Conservation (phyloP, 495 filamentous ascomycete genomes). For the Amphirosellinia nigrospora region DNA sequence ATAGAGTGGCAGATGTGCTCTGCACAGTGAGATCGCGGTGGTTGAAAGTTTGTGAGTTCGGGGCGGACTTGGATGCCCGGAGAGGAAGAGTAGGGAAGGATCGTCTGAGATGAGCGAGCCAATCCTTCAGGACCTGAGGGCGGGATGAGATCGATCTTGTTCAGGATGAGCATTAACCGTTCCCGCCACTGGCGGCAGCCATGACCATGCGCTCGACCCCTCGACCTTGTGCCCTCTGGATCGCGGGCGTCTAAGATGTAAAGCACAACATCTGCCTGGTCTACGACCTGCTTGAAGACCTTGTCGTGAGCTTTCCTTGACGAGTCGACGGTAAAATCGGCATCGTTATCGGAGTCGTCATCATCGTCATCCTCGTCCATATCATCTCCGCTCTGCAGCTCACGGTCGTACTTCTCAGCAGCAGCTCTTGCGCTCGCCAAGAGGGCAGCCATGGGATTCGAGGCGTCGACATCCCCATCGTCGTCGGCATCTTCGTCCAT, state of each 20-base stretch:
- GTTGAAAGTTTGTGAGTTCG: constrained; percentile 90
- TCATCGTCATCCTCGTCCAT: constrained; percentile 65
- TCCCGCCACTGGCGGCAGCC: constrained; percentile 80
- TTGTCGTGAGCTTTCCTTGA: constrained; percentile 92
- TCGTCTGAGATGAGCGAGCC: constrained; percentile 83
- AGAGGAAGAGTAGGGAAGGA: constrained; percentile 94
- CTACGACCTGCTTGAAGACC: constrained; percentile 93
- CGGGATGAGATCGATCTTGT: constrained; percentile 96
- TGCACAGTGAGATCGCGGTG: constrained; percentile 88
- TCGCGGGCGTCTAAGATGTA: constrained; percentile 96
- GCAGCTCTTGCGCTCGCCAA: constrained; percentile 88
- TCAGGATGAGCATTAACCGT: constrained; percentile 92
- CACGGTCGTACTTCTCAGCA: constrained; percentile 77
- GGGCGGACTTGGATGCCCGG: constrained; percentile 79
- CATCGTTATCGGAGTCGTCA: constrained; percentile 60
- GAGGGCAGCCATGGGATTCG: constrained; percentile 90
- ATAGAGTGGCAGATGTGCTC: constrained; percentile 83
- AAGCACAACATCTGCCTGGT: constrained; percentile 86
- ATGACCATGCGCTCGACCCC: constrained; percentile 85
- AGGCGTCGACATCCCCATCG: constrained; percentile 57
- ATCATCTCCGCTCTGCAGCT: constrained; percentile 62
- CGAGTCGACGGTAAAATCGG: constrained; percentile 35
- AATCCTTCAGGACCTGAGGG: constrained; percentile 79
- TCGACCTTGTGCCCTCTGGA: constrained; percentile 88
- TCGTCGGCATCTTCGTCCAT: constrained; percentile 61